These are phyloP conservation scores for Bryum argenteum DNA, from an alignment of 225 moss, liverwort and hornwort species.

Conservation along the genomic window DNA sequence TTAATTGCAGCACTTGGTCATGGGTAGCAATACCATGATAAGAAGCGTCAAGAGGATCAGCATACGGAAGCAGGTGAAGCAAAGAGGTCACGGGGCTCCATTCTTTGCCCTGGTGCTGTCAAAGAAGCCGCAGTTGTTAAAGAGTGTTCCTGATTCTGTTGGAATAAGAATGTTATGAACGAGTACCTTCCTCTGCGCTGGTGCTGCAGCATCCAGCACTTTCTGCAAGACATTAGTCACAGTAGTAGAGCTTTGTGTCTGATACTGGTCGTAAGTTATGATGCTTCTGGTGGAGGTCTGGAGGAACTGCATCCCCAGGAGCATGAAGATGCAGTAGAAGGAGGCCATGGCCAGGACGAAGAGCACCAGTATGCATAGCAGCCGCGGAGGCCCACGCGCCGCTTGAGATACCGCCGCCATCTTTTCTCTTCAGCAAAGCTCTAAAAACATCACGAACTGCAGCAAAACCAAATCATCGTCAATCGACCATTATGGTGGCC, in stretches of 20 bases:
- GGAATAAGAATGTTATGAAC: too few relatives aligned
- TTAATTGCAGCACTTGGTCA: neutral
- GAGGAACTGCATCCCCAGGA: slow-evolving; percentile 21
- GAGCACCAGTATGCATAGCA: slow-evolving; percentile 31
- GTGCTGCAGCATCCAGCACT: neutral
- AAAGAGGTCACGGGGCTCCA: slow-evolving; percentile 45
- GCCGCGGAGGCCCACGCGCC: slow-evolving; percentile 25
- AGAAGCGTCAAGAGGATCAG: slow-evolving; percentile 31
- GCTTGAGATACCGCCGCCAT: slow-evolving; percentile 20
- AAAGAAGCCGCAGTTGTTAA: neutral
- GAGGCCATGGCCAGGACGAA: slow-evolving; percentile 22
- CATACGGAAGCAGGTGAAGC: slow-evolving; percentile 44
- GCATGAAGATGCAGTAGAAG: slow-evolving; percentile 23
- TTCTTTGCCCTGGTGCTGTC: slow-evolving; percentile 19
- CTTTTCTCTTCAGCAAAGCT: too few relatives aligned
- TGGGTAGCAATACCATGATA: slow-evolving; percentile 13
- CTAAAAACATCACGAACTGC: too few relatives aligned
- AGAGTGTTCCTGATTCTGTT: too few relatives aligned
- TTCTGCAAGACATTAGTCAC: neutral
- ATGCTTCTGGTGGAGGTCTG: neutral
- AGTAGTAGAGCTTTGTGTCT: neutral
- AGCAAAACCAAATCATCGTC: too few relatives aligned
- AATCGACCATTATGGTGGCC: too few relatives aligned
- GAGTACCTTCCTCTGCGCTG: neutral
- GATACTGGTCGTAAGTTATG: neutral